Percentiles rank a stretch among this genome's conserved stretches.
Conservation (phyloP, 2,329 filamentous ascomycete species). For the Sporothrix humicola region DNA sequence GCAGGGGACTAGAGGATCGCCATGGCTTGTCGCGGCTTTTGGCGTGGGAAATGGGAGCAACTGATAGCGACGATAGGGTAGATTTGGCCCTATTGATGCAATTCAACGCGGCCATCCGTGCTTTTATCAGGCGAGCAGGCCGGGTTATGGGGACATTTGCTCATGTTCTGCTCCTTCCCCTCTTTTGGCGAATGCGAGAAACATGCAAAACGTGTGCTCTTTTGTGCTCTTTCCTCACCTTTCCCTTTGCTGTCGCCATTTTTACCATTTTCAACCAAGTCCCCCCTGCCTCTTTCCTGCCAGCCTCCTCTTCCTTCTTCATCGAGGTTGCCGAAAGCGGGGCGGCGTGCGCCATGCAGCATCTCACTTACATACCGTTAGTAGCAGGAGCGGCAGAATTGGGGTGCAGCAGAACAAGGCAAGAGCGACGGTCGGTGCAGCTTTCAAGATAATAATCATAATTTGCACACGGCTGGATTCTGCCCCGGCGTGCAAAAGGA, state of each 20-base stretch:
- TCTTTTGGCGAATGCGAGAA: not conserved
- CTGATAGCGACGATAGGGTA: not conserved
- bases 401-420: not conserved
- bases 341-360: conserved; percentile 11
- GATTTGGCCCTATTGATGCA: not conserved
- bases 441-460: not conserved
- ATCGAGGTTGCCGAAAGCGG: conserved; percentile 24
- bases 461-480: not conserved
- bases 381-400: conserved; percentile 16
- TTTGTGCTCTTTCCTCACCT: not conserved
- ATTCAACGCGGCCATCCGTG: not conserved
- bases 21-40: conserved; percentile 6
- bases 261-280: not conserved
- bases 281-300: not conserved
- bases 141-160: not conserved
- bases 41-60: not conserved
- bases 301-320: conserved; percentile 8
- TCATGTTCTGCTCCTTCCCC: not conserved
- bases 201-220: not conserved
- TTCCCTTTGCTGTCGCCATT: not conserved
- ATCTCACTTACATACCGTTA: conserved; percentile 19
- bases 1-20: not conserved
- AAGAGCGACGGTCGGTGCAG: not conserved
- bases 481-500: not conserved
- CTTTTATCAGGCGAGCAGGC: not conserved